These are phyloP conservation scores for Ramaria sp. DNA, from an alignment of 768 basidiomycete genomes.

Conservation along the genomic window DNA sequence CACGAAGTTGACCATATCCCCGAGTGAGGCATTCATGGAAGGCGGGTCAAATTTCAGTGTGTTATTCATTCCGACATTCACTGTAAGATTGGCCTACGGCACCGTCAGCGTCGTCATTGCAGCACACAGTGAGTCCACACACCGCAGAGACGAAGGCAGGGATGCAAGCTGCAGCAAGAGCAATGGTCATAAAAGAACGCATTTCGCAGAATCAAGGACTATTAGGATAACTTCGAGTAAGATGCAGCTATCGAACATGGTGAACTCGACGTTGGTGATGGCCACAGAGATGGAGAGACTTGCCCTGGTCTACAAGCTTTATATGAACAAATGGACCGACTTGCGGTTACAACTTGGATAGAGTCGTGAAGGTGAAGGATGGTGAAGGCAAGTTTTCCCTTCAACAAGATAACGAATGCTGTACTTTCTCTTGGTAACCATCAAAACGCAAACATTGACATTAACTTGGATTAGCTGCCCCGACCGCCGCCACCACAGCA, in stretches of 20 bases:
- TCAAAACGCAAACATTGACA: no score
- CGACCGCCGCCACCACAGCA: no score
- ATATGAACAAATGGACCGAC: background rate
- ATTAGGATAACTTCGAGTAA: background rate
- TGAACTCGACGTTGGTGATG: no score
- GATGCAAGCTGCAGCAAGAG: background rate
- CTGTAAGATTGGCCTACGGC: slow-evolving; percentile 15
- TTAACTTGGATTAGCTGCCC: no score
- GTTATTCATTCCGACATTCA: slow-evolving; percentile 15
- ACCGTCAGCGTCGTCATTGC: background rate
- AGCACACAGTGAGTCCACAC: background rate
- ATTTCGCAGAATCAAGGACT: background rate
- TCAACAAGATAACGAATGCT: no score
- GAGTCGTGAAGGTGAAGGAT: background rate
- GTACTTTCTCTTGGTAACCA: no score
- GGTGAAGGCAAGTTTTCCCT: background rate
- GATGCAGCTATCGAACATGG: background rate
- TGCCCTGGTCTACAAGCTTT: background rate
- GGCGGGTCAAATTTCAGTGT: slow-evolving; percentile 21
- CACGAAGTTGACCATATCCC: slow-evolving; percentile 30
- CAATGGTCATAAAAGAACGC: background rate
- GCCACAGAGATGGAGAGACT: background rate
- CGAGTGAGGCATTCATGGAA: slow-evolving; percentile 24
- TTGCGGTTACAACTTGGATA: background rate
- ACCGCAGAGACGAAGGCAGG: slow-evolving; percentile 1